Evolutionary conservation across 2,329 filamentous ascomycete genomes (phyloP).

Genomic region (Fusarium sacchari): DNA sequence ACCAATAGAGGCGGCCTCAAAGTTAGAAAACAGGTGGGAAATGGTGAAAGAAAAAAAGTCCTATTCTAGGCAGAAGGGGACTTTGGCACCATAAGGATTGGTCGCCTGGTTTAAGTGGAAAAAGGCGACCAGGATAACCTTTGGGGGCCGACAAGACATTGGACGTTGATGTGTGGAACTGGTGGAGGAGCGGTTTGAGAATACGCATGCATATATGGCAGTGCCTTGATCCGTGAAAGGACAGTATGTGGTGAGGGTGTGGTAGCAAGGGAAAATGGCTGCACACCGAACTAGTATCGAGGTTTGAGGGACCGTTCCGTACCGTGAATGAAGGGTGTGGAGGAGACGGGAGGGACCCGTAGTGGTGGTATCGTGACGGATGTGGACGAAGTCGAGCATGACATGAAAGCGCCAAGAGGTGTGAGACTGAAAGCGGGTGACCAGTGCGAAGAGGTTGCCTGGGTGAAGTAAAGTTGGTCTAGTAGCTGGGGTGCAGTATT

Average conservation of each 20-base stretch:
- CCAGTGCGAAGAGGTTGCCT: constrained; percentile 30
- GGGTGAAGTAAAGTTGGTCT: neutral
- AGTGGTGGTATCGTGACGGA: constrained; percentile 29
- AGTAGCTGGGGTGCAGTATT: constrained; percentile 10
- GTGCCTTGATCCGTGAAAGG: constrained; percentile 17
- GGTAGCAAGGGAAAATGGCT: constrained; percentile 9
- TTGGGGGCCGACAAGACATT: constrained; percentile 11
- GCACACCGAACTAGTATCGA: constrained; percentile 11
- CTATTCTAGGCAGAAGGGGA: constrained; percentile 37
- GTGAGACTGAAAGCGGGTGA: constrained; percentile 28
- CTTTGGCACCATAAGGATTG: constrained; percentile 28
- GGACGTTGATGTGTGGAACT: constrained; percentile 17
- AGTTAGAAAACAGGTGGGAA: constrained; percentile 23
- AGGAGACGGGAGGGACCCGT: constrained; percentile 25
- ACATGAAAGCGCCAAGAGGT: constrained; percentile 22
- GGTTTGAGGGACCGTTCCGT: constrained; percentile 11
- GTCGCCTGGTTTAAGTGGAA: constrained; percentile 28
- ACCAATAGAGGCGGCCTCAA: constrained; percentile 20
- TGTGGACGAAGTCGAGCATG: constrained; percentile 15
- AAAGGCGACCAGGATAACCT: constrained; percentile 16
- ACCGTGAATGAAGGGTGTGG: constrained; percentile 17
- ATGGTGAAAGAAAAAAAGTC: constrained; percentile 20
- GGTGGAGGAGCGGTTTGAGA: constrained; percentile 26
- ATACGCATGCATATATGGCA: constrained; percentile 18
- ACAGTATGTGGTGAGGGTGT: constrained; percentile 13